A percentile compares a stretch with the other conserved stretches of the same genome.
These are phyloP conservation scores for Oryza meyeriana DNA, from an alignment of 176 grass and related monocot species.

Conservation along the genomic window DNA sequence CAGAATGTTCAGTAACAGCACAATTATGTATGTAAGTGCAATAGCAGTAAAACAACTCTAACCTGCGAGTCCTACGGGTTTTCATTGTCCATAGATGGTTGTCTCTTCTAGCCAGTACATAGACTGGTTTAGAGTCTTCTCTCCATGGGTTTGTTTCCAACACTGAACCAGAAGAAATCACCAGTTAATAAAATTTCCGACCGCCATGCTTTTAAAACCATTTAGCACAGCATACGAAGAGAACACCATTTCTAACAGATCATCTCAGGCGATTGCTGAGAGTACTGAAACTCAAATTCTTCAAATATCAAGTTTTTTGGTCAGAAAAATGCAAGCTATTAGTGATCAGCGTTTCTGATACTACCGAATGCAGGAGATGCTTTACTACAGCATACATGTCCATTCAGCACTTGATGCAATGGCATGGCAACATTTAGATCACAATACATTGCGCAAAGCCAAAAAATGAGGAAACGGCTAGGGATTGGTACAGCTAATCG, in stretches of 20 bases:
- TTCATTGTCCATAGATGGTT: slow-evolving; percentile 97
- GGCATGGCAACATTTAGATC: background rate
- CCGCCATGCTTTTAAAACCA: background rate
- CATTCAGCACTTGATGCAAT: background rate
- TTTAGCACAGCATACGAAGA: background rate
- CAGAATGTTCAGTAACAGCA: background rate
- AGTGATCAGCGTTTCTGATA: background rate
- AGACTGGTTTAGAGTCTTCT: slow-evolving; percentile 83
- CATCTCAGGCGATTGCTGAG: background rate
- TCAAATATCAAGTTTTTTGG: background rate
- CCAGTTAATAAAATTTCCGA: slow-evolving; percentile 8
- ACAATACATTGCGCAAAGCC: background rate
- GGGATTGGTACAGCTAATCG: background rate
- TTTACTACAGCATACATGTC: background rate
- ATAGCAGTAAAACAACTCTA: slow-evolving; percentile 5
- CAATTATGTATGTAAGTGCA: background rate
- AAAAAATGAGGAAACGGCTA: background rate
- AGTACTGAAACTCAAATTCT: background rate
- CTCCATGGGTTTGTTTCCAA: slow-evolving; percentile 97
- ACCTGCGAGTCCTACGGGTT: slow-evolving; percentile 77
- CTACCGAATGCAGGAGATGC: background rate
- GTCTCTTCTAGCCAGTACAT: slow-evolving; percentile 84
- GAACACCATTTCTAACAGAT: background rate
- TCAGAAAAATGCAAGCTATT: background rate
- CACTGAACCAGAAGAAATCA: slow-evolving; percentile 49